These are phyloP conservation scores for Gastrolobium bilobum DNA, from an alignment of 306 rosid genomes.

Conservation along the genomic window DNA sequence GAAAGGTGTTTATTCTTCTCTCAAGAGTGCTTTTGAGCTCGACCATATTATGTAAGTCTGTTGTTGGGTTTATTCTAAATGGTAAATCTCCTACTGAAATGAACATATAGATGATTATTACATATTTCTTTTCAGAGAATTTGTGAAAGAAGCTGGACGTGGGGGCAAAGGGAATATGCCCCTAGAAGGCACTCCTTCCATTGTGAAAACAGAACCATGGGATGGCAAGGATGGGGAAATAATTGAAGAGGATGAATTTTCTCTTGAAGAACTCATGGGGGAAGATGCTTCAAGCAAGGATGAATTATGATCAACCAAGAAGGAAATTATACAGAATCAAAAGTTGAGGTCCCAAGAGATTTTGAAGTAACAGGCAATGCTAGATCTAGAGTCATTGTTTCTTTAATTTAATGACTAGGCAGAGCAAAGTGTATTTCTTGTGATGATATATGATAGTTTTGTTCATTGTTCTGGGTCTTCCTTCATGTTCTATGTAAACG, in stretches of 20 bases:
- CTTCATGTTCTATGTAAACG: too few species aligned
- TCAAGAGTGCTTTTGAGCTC: conserved; percentile 93
- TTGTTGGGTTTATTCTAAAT: conserved; percentile 12
- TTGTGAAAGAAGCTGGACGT: conserved; percentile 89
- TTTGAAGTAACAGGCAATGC: too few species aligned
- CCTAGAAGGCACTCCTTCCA: conserved; percentile 65
- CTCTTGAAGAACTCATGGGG: conserved; percentile 97
- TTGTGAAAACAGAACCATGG: conserved; percentile 86
- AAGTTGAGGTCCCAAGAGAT: too few species aligned
- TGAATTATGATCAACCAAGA: conserved; percentile 57
- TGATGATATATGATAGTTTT: too few species aligned
- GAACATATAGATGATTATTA: conserved; percentile 2
- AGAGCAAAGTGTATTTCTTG: too few species aligned
- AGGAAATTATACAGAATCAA: conserved; percentile 19
- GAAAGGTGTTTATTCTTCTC: conserved; percentile 93
- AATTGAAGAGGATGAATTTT: conserved; percentile 93
- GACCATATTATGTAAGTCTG: conserved; percentile 80
- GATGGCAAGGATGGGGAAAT: conserved; percentile 97
- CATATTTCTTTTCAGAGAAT: conserved; percentile 64
- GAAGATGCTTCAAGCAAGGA: conserved; percentile 75
- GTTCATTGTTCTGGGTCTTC: too few species aligned
- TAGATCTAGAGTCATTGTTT: too few species aligned
- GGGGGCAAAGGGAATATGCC: conserved; percentile 97
- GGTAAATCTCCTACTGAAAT: conserved; percentile 19
- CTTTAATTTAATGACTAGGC: too few species aligned